Evolutionary conservation across 306 rosid species (phyloP).

Genomic region (Astragalus membranaceus): DNA sequence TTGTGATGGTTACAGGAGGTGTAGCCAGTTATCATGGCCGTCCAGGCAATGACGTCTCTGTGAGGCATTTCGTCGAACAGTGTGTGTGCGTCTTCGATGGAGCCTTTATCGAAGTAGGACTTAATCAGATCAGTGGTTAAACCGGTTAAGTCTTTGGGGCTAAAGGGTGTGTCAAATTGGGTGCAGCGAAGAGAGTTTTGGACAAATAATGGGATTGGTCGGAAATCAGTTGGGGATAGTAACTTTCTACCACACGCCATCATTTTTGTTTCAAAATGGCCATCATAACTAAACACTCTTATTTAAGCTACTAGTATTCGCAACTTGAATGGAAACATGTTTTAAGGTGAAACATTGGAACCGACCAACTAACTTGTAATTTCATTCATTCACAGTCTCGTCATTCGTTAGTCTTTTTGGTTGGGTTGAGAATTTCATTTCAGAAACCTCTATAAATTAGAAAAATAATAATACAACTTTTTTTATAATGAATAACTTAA

Average conservation of each 20-base stretch:
- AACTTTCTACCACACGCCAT: conserved; percentile 23
- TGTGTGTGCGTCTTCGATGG: conserved; percentile 38
- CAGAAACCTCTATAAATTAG: too few relatives aligned
- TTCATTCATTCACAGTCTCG: background rate
- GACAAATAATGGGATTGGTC: conserved; percentile 31
- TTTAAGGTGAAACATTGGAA: background rate
- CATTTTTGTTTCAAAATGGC: conserved; percentile 12
- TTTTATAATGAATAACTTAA: too few relatives aligned
- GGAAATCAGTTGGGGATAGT: conserved; percentile 22
- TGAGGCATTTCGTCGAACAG: conserved; percentile 70
- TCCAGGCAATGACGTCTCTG: conserved; percentile 62
- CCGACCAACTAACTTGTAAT: background rate
- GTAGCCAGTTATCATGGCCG: conserved; percentile 64
- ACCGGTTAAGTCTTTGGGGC: conserved; percentile 24
- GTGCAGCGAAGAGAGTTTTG: conserved; percentile 35
- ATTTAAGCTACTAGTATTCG: background rate
- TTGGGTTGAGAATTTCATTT: background rate
- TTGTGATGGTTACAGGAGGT: conserved; percentile 37
- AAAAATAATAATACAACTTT: too few relatives aligned
- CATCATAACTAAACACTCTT: background rate
- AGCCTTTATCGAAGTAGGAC: conserved; percentile 34
- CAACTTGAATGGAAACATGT: background rate
- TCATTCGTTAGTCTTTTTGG: too few relatives aligned
- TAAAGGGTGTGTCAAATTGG: conserved; percentile 28
- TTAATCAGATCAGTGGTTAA: conserved; percentile 50